These are phyloP conservation scores for Aureobasidium musti DNA, from an alignment of 2,329 filamentous ascomycete species.

Conservation along the genomic window DNA sequence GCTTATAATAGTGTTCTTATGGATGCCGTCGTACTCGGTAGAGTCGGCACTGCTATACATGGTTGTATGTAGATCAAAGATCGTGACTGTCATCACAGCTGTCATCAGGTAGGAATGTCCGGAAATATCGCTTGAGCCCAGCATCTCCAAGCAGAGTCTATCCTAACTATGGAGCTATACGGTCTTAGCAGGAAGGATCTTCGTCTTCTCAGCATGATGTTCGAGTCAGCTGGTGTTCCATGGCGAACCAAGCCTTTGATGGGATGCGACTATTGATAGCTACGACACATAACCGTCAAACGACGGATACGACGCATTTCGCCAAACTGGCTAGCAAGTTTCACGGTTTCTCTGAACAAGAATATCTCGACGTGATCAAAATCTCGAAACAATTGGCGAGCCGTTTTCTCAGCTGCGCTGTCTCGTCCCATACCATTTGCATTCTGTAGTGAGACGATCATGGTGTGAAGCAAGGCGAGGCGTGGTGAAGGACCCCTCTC, in stretches of 20 bases:
- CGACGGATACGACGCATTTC: constrained; percentile 7
- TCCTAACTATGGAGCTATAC: not conserved
- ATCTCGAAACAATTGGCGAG: constrained; percentile 1
- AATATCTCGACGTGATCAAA: not conserved
- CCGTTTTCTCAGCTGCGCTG: not conserved
- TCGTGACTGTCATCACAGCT: not conserved
- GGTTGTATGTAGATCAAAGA: not conserved
- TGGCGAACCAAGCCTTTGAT: constrained; percentile 2
- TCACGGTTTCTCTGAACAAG: not conserved
- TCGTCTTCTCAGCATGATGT: not conserved
- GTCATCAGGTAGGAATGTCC: not conserved
- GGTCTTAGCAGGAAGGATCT: not conserved
- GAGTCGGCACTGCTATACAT: not conserved
- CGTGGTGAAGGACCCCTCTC: not conserved
- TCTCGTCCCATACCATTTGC: not conserved
- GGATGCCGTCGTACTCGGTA: not conserved
- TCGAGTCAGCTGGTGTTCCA: not conserved
- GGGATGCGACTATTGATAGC: constrained; percentile 19
- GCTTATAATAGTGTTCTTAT: constrained; percentile 1
- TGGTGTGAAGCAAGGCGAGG: not conserved
- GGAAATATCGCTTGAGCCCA: not conserved
- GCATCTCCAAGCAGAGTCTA: not conserved
- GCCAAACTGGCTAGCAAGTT: constrained; percentile 5
- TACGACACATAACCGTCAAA: not conserved
- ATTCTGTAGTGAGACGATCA: not conserved